Evolutionary conservation across 192 early-diverging fungal species (phyloP), one percentile per base, ranked within the genome.

Genomic region (Backusella luteola): DNA sequence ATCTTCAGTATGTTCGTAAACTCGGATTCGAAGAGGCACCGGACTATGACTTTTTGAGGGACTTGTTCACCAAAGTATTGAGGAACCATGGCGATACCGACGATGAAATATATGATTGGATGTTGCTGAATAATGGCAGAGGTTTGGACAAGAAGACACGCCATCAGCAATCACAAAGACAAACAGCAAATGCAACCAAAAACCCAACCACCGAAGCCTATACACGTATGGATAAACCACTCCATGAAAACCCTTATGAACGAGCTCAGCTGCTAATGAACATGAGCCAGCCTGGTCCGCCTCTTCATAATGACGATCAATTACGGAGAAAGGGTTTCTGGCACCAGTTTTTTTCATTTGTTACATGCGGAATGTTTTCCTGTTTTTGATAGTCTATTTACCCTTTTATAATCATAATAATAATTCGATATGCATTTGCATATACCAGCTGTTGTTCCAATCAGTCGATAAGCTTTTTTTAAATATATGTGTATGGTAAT

Each of bases 21-120:
- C 88, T 97, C 14, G 93, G 91, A 34, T 98, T 98, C 80, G 97
- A 98, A 74, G 96, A 98, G 80, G 89, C 91, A 19, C 97, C 97
- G 15, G 96, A 98, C 84, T 98, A 98, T 82, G 93, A 96, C 80
- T 97, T 94, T 74, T 81, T 97, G 79, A 86, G 93, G 70, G 90
- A 91, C 5, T 83, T 98, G 69, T 93, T 98, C 71, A 93, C 92
- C 79, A 92, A 93, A 73, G 94, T 89, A 12, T 82, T 95, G 67
- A 85, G 86, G 56, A 89, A 88, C 29, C 84, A 85, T 21, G 91
- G 90, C 63, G 91, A 95, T 74, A 81, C 79, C 14, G 96, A 98
- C 79, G 97, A 98, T 79, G 92, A 93, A 14, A 85, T 97, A 38
- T 99, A 94, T 77, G 97, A 99, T 85, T 99, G 97, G 97, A 95